These are phyloP conservation scores for Chaetomium olivaceum DNA, from an alignment of 2,329 filamentous ascomycete genomes.

Conservation along the genomic window DNA sequence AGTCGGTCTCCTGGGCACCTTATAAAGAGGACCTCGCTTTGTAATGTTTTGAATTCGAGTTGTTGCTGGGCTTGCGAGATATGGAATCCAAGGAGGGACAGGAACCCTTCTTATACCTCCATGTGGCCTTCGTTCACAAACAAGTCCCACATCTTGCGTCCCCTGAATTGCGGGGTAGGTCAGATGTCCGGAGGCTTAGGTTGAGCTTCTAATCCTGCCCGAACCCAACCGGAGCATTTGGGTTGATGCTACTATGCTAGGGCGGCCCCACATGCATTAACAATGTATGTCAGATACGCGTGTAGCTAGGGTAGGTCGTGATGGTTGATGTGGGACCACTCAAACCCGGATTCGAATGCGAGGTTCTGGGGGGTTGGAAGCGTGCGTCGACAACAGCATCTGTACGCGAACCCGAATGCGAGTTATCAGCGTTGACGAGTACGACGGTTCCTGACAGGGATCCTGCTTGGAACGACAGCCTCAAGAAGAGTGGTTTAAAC, in stretches of 20 bases:
- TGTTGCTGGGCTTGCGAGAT: background rate
- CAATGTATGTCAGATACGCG: background rate
- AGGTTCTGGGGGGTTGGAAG: background rate
- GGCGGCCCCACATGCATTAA: background rate
- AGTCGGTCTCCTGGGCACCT: background rate
- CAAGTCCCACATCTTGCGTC: background rate
- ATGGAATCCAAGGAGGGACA: background rate
- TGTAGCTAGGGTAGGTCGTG: background rate
- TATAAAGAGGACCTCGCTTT: too few relatives aligned
- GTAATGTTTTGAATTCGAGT: background rate
- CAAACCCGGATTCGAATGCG: constrained; percentile 18
- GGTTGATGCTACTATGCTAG: background rate
- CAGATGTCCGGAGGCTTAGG: background rate
- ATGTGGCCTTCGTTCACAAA: background rate
- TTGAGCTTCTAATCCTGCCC: background rate
- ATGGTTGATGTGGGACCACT: background rate
- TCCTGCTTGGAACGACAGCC: background rate
- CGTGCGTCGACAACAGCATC: background rate
- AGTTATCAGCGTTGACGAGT: background rate
- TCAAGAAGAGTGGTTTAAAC: background rate
- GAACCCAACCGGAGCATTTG: background rate
- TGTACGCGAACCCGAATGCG: constrained; percentile 21
- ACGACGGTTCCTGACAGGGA: background rate
- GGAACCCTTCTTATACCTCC: background rate
- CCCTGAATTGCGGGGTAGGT: constrained; percentile 6